phyloP scores from a whole-genome alignment of 148 eudicot genomes.

The Amaranthus cruentus region DNA sequence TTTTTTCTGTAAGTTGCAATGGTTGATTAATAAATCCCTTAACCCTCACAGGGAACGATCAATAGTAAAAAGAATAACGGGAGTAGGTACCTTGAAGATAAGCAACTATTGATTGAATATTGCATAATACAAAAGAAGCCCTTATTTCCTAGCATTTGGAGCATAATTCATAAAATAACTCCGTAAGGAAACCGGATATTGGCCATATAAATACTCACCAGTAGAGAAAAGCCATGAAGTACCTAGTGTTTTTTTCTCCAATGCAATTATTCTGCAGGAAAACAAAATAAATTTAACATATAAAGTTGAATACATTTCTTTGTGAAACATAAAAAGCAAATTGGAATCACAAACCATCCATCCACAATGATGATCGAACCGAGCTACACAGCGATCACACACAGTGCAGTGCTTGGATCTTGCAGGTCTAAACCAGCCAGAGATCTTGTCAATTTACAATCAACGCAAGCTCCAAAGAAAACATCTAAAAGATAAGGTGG shows the following conservation, averaged over 20 bases:
- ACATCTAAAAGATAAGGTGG: conserved; percentile 11
- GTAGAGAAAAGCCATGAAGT: conserved; percentile 81
- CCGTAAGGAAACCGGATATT: neutral
- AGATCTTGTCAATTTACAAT: conserved; percentile 17
- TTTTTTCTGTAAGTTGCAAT: no score
- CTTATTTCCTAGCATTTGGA: neutral
- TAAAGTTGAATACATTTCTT: neutral
- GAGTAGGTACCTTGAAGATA: neutral
- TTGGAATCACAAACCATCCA: conserved; percentile 77
- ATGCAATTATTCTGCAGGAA: conserved; percentile 92
- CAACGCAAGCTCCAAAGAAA: conserved; percentile 1
- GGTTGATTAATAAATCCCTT: no score
- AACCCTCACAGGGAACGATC: no score
- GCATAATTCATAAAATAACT: neutral
- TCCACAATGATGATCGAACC: conserved; percentile 98
- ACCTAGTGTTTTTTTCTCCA: conserved; percentile 88
- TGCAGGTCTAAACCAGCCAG: conserved; percentile 64
- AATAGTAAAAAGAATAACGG: no score
- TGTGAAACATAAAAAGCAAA: conserved; percentile 3
- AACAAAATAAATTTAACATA: conserved; percentile 8
- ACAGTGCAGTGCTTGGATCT: conserved; percentile 96
- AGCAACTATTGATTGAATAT: neutral
- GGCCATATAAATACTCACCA: conserved; percentile 54
- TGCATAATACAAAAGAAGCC: neutral
- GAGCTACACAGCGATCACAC: conserved; percentile 90